phyloP scores from a whole-genome alignment of 225 moss, liverwort and hornwort species.

The Pseudisothecium myosuroides region DNA sequence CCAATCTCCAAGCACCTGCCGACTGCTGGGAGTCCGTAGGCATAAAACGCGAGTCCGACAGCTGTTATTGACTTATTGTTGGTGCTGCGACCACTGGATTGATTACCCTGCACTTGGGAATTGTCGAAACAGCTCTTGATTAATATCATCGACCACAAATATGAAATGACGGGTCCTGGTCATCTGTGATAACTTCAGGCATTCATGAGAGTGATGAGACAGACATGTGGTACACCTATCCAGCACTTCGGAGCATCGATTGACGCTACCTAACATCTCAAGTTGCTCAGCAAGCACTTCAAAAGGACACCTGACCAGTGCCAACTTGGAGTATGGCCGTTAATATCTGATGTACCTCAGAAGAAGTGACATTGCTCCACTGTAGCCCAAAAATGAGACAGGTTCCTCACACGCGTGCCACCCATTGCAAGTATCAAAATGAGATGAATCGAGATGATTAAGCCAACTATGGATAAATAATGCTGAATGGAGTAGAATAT shows the following conservation, averaged over 20 bases:
- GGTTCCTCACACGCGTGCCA: slow-evolving; percentile 59
- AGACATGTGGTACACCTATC: not conserved
- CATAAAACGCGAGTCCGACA: slow-evolving; percentile 82
- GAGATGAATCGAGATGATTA: slow-evolving; percentile 84
- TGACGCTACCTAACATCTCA: not conserved
- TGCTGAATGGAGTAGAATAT: slow-evolving; percentile 82
- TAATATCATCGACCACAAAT: not conserved
- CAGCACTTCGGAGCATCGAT: not conserved
- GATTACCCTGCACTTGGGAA: slow-evolving; percentile 45
- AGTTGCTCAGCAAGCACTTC: not conserved
- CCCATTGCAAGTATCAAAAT: slow-evolving; percentile 88
- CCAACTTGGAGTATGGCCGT: not conserved
- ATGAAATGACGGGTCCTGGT: not conserved
- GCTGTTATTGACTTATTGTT: slow-evolving; percentile 79
- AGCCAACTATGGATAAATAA: slow-evolving; percentile 79
- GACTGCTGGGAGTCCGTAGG: slow-evolving; percentile 78
- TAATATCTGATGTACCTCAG: slow-evolving; percentile 36
- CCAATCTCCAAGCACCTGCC: slow-evolving; percentile 90
- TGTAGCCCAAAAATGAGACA: slow-evolving; percentile 53
- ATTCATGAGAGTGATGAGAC: not conserved
- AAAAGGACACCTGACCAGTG: not conserved
- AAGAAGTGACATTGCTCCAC: slow-evolving; percentile 64
- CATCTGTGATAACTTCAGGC: not conserved
- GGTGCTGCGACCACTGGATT: slow-evolving; percentile 96
- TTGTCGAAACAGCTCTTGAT: not conserved